Evolutionary conservation across 2,329 filamentous ascomycete species (phyloP).

Genomic region (Neonectria punicea): DNA sequence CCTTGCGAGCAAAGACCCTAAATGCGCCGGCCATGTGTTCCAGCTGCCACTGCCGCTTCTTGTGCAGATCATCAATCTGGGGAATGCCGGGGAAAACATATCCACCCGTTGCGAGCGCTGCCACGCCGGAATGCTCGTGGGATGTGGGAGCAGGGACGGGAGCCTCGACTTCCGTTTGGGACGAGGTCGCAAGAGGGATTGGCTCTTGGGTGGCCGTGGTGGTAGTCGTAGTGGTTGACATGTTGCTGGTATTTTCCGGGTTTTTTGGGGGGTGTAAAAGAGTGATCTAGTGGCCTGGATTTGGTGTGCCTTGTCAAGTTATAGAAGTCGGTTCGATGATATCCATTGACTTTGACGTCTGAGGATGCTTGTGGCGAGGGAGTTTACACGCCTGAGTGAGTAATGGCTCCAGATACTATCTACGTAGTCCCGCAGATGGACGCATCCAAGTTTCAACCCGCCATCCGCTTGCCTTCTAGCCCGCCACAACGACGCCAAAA

Average conservation of each 20-base stretch:
- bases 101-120: constrained; percentile 29
- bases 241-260: neutral
- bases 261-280: neutral
- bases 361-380: neutral
- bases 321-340: neutral
- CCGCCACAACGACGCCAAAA: neutral
- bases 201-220: neutral
- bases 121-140: neutral
- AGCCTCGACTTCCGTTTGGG: neutral
- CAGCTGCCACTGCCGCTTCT: constrained; percentile 43
- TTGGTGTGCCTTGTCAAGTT: neutral
- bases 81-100: constrained; percentile 60
- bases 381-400: too few species aligned
- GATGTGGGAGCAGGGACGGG: neutral
- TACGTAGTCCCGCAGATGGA: too few species aligned
- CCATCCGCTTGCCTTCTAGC: neutral
- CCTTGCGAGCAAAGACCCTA: constrained; percentile 55
- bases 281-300: neutral
- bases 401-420: neutral
- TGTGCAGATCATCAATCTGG: constrained; percentile 59
- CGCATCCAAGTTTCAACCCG: too few species aligned
- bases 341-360: neutral
- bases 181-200: neutral
- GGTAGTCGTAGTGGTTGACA: neutral
- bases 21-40: constrained; percentile 56